Evolutionary conservation across 371 early-diverging fungal genomes (phyloP).

Genomic region (Rhizopus delemar): DNA sequence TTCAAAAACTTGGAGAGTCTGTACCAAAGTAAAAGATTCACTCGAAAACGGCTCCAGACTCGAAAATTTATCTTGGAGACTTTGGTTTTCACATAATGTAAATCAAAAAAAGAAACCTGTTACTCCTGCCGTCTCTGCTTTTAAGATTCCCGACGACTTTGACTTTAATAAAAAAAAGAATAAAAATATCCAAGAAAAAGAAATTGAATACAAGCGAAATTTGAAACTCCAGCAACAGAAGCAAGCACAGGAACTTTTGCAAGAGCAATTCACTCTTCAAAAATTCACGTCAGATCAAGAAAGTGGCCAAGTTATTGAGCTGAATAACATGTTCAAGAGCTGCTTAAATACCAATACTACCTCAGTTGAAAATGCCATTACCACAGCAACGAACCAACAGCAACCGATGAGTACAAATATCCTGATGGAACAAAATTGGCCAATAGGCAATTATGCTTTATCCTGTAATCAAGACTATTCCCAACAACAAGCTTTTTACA

Average conservation of each 20-base stretch:
- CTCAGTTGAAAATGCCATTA: neutral
- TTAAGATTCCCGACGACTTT: constrained; percentile 30
- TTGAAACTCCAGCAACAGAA: constrained; percentile 25
- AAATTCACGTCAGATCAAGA: constrained; percentile 51
- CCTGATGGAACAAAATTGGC: neutral
- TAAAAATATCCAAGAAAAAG: constrained; percentile 11
- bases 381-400: constrained; percentile 1
- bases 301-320: constrained; percentile 40
- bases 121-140: constrained; percentile 8
- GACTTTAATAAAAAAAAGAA: constrained; percentile 23
- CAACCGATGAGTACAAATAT: neutral
- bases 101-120: constrained; percentile 28
- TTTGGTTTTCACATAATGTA: constrained; percentile 78
- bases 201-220: constrained; percentile 19
- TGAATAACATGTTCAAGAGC: constrained; percentile 42
- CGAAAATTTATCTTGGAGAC: constrained; percentile 87
- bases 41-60: constrained; percentile 81
- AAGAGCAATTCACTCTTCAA: constrained; percentile 38
- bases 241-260: constrained; percentile 17
- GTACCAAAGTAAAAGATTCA: constrained; percentile 86
- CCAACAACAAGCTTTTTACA: constrained; percentile 2
- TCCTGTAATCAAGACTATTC: neutral
- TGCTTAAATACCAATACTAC: neutral
- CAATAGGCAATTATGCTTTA: neutral
- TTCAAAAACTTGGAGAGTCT: constrained; percentile 79